Evolutionary conservation across 2,329 filamentous ascomycete species (phyloP), one percentile per base, ranked within the genome.

Genomic region (Diaporthe ilicicola): DNA sequence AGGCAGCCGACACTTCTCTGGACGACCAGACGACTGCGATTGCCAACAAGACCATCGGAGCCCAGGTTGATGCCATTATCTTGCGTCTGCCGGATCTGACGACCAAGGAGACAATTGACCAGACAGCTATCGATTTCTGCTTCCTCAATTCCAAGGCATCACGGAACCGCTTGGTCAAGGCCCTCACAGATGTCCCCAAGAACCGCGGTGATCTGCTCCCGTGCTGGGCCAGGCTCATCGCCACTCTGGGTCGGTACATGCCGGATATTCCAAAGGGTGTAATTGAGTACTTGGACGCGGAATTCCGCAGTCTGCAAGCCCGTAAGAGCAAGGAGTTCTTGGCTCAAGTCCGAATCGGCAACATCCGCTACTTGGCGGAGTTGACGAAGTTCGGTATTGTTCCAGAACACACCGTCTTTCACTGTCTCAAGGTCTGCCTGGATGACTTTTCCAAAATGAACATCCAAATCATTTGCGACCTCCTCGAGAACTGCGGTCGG

Each of bases 391-490:
- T 99, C 78, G 95, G 96, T 39, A 94, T 98, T 39, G 96, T 99
- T 10, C 96, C 97, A 0, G 96, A 99, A 81, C 96, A 99, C 81
- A 95, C 99, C 74, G 97, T 99, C 67, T 99, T 99, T 79, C 96
- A 99, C 79, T 99, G 96, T 79, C 90, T 99, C 76, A 99, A 98
- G 81, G 95, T 99, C 80, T 97, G 95, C 75, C 84, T 99, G 34
- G 96, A 99, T 77, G 96, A 99, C 78, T 99, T 99, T 78, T 98
- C 96, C 2, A 90, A 95, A 73, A 98, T 98, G 93, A 99, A 99
- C 78, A 98, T 99, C 74, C 97, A 99, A 81, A 98, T 99, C 76
- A 95, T 99, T 74, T 97, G 95, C 77, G 97, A 97, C 77, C 86
- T 99, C 34, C 87, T 99, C 27, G 96, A 99, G 80, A 98, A 98